phyloP scores from a whole-genome alignment of 768 basidiomycete species.

The Gymnopilus dilepis region DNA sequence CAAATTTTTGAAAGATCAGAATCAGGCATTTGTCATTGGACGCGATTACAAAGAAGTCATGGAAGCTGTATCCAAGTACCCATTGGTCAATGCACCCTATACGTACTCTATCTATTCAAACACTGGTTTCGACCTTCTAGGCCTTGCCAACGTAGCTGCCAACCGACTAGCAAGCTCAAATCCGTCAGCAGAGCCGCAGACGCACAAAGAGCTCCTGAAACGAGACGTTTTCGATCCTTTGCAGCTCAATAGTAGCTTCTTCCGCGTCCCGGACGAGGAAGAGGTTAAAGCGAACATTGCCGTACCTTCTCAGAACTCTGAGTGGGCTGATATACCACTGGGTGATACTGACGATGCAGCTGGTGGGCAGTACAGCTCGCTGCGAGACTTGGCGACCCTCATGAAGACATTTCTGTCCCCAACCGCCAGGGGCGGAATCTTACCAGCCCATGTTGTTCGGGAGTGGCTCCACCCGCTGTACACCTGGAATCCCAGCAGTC shows the following conservation, averaged over 20 bases:
- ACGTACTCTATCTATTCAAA: conserved; percentile 73
- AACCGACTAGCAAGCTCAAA: conserved; percentile 44
- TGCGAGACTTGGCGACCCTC: conserved; percentile 48
- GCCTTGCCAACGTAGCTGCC: conserved; percentile 63
- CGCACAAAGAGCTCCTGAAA: conserved; percentile 48
- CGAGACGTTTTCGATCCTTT: conserved; percentile 57
- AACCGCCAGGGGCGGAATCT: conserved; percentile 33
- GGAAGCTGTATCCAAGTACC: conserved; percentile 40
- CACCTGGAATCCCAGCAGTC: conserved; percentile 40
- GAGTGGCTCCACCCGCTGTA: conserved; percentile 50
- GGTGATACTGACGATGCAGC: conserved; percentile 45
- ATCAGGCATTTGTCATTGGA: neutral
- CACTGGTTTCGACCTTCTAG: conserved; percentile 78
- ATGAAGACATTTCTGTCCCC: conserved; percentile 54
- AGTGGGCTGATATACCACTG: conserved; percentile 46
- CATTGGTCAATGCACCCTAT: conserved; percentile 48
- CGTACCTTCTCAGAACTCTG: conserved; percentile 40
- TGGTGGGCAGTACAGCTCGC: conserved; percentile 57
- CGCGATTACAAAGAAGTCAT: conserved; percentile 34
- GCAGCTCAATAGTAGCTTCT: conserved; percentile 49
- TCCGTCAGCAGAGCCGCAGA: conserved; percentile 32
- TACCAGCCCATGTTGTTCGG: conserved; percentile 39
- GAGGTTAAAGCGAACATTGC: conserved; percentile 39
- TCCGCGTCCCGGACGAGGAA: conserved; percentile 41
- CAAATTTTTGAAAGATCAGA: conserved; percentile 11